These are phyloP conservation scores for Lithospermum erythrorhizon DNA, from an alignment of 257 asterid species.

Conservation along the genomic window DNA sequence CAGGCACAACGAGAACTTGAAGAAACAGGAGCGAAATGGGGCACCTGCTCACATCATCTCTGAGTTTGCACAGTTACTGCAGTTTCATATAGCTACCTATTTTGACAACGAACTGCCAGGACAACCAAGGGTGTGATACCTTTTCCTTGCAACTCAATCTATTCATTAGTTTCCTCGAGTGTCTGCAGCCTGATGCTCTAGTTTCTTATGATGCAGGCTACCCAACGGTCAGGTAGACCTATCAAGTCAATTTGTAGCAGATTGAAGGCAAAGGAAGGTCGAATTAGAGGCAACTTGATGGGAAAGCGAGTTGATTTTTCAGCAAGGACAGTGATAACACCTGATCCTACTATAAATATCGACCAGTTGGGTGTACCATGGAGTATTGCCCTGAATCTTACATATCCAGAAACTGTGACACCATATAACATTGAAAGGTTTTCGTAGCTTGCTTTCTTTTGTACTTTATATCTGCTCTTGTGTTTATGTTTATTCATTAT, in stretches of 20 bases:
- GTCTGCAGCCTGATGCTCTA: background rate
- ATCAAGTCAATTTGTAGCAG: conserved; percentile 96
- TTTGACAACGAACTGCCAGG: conserved; percentile 98
- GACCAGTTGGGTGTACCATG: conserved; percentile 98
- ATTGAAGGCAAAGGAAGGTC: conserved; percentile 97
- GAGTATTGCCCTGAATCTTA: conserved; percentile 97
- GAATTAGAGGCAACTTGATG: conserved; percentile 97
- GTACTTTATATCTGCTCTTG: background rate
- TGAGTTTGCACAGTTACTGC: conserved; percentile 93
- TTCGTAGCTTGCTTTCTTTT: conserved; percentile 5
- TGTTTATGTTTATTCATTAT: background rate
- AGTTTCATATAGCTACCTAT: conserved; percentile 98
- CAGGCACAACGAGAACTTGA: conserved; percentile 90
- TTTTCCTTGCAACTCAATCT: conserved; percentile 2
- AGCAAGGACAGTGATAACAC: conserved; percentile 98
- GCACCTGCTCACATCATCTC: conserved; percentile 98
- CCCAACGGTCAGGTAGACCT: conserved; percentile 97
- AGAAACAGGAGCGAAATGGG: conserved; percentile 95
- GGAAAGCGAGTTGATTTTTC: conserved; percentile 98
- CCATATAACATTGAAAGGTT: conserved; percentile 99
- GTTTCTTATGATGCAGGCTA: conserved; percentile 39
- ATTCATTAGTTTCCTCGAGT: background rate
- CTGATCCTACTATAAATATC: conserved; percentile 95
- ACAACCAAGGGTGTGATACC: conserved; percentile 77
- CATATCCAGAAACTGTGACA: conserved; percentile 98